Evolutionary conservation across 192 early-diverging fungal species (phyloP).

Genomic region (Funneliformis mosseae): DNA sequence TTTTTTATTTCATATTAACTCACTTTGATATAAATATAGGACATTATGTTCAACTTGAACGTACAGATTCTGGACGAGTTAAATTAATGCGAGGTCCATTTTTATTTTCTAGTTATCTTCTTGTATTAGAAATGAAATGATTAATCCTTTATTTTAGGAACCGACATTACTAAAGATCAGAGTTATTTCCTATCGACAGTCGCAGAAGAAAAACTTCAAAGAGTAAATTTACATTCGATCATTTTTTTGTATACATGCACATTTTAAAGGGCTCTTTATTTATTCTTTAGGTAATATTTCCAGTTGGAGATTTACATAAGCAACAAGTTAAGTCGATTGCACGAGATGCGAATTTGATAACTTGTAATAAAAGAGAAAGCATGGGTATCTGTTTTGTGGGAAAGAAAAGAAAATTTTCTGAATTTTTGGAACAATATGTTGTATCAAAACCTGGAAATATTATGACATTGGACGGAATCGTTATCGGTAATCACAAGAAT

Average conservation of each 20-base stretch:
- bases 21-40: constrained; percentile 34
- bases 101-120: background rate
- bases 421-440: constrained; percentile 66
- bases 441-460: constrained; percentile 32
- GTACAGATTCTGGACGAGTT: constrained; percentile 7
- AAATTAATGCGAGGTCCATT: constrained; percentile 46
- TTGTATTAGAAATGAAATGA: background rate
- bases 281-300: constrained; percentile 66
- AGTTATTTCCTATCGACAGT: constrained; percentile 88
- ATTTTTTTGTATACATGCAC: background rate
- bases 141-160: background rate
- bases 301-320: constrained; percentile 77
- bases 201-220: constrained; percentile 44
- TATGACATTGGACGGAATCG: constrained; percentile 30
- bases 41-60: constrained; percentile 58
- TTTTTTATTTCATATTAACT: background rate
- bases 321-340: constrained; percentile 75
- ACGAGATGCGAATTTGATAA: constrained; percentile 50
- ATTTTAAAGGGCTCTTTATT: background rate
- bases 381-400: constrained; percentile 98
- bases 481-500: constrained; percentile 38
- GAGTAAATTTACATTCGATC: constrained; percentile 1
- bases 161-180: constrained; percentile 86
- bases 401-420: constrained; percentile 71
- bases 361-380: constrained; percentile 76